Evolutionary conservation across 2,329 filamentous ascomycete species (phyloP), one percentile per base, ranked within the genome.

Genomic region (Beauveria scarabaeidicola): DNA sequence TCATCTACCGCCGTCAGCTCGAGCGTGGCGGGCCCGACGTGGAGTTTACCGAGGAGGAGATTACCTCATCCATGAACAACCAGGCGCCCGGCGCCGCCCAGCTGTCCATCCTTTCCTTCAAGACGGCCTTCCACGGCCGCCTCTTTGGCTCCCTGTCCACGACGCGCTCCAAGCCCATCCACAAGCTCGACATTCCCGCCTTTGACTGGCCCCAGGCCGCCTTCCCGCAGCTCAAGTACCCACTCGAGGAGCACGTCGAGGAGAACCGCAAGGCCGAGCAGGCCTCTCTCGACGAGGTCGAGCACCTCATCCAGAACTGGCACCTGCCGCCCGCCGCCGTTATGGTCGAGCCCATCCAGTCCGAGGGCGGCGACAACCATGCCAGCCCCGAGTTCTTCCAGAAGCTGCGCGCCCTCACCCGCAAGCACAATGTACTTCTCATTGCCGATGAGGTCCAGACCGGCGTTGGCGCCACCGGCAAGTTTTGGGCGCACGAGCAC

Each of bases 401-500:
- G 63, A 88, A 88, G 61, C 84, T 96, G 55, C 89, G 91, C 62
- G 87, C 85, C 47, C 74, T 96, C 63, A 96, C 91, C 43, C 82
- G 84, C 71, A 87, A 86, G 73, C 84, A 91, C 77, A 81, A 86
- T 66, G 83, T 96, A 32, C 84, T 95, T 61, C 79, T 96, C 73
- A 96, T 96, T 70, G 91, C 95, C 64, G 91, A 96, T 72, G 91
- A 96, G 77, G 91, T 96, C 11, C 91, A 96, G 77, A 96, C 91
- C 7, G 92, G 91, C 71, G 87, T 96, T 27, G 92, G 92, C 67
- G 91, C 92, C 43, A 96, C 91, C 0, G 91, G 91, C 67, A 91
- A 90, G 74, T 96, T 96, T 85, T 96, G 91, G 91, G 91, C 92
- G 9, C 92, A 96, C 78, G 91, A 96, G 69, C 92, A 96, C 85